Percentiles rank a stretch among this genome's conserved stretches.
phyloP scores from a whole-genome alignment of 208 protist genomes.

The Herpetomonas tarakana region DNA sequence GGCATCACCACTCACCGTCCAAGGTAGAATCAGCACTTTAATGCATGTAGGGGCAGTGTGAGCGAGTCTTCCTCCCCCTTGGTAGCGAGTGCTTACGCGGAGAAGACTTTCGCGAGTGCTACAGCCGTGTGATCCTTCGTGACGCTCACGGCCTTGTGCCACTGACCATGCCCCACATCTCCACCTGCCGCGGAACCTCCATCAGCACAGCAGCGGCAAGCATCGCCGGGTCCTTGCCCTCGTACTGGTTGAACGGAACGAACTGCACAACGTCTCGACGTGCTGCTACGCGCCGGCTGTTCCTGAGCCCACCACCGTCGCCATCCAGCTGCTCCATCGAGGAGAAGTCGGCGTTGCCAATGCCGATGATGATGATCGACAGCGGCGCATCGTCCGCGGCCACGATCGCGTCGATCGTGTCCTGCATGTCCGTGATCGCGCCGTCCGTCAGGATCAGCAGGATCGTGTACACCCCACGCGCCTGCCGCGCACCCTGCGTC shows the following conservation, averaged over 20 bases:
- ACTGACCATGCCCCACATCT: constrained; percentile 4
- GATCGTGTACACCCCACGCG: constrained; percentile 44
- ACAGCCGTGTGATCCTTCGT: no score
- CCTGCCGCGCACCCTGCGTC: constrained; percentile 5
- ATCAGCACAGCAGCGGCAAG: constrained; percentile 28
- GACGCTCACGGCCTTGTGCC: not conserved
- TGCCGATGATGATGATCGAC: constrained; percentile 86
- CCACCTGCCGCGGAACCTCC: constrained; percentile 27
- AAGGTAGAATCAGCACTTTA: not conserved
- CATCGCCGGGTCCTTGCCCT: constrained; percentile 4
- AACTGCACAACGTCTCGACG: constrained; percentile 47
- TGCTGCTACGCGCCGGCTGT: not conserved
- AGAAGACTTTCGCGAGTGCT: no score
- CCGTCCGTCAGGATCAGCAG: constrained; percentile 85
- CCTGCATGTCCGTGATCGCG: constrained; percentile 56
- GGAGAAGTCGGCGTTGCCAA: constrained; percentile 72
- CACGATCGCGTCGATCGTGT: constrained; percentile 61
- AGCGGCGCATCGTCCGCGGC: constrained; percentile 45
- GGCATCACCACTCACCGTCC: not conserved
- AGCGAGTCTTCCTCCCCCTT: not conserved
- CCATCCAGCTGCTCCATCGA: constrained; percentile 75
- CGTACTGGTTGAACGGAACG: constrained; percentile 34
- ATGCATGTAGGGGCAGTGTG: not conserved
- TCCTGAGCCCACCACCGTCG: not conserved
- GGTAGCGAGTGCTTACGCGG: no score